These are phyloP conservation scores for Cutaneotrichosporon dermatis DNA, from an alignment of 1,284 basidiomycete genomes.

Conservation along the genomic window DNA sequence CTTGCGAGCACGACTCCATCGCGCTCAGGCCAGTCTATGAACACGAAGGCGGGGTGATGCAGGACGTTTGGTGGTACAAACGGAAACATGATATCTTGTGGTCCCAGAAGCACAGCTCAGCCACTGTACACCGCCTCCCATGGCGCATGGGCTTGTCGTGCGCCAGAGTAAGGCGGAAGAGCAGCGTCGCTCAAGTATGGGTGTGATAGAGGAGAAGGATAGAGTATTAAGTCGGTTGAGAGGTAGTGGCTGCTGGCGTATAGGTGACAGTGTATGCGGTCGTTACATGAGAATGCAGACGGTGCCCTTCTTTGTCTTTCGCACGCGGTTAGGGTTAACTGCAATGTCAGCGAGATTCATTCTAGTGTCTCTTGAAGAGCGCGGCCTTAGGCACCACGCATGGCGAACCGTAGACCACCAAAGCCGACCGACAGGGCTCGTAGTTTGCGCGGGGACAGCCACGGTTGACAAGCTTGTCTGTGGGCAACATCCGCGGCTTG, in stretches of 20 bases:
- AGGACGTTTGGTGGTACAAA: constrained; percentile 17
- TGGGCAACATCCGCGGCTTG: too few relatives aligned
- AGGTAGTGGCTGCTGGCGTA: neutral
- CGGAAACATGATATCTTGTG: constrained; percentile 8
- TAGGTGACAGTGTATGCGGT: neutral
- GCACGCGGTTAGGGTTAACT: constrained; percentile 46
- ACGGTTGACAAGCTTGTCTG: too few relatives aligned
- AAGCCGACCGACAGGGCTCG: too few relatives aligned
- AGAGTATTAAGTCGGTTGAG: neutral
- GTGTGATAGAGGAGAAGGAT: neutral
- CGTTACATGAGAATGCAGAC: constrained; percentile 42
- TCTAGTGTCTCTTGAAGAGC: too few relatives aligned
- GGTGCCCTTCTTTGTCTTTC: constrained; percentile 38
- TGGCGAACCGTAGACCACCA: too few relatives aligned
- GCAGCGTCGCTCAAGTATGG: neutral
- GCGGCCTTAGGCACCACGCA: too few relatives aligned
- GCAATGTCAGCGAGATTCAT: neutral
- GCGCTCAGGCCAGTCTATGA: constrained; percentile 14
- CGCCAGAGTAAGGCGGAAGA: neutral
- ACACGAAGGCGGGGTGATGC: constrained; percentile 11
- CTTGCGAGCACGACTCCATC: constrained; percentile 11
- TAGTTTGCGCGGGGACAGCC: too few relatives aligned
- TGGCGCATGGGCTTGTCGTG: neutral
- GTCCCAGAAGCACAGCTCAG: neutral
- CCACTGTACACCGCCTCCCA: neutral